Percentiles rank a stretch among this genome's conserved stretches.
phyloP scores from a whole-genome alignment of 306 rosid species.

The Lagenaria siceraria region DNA sequence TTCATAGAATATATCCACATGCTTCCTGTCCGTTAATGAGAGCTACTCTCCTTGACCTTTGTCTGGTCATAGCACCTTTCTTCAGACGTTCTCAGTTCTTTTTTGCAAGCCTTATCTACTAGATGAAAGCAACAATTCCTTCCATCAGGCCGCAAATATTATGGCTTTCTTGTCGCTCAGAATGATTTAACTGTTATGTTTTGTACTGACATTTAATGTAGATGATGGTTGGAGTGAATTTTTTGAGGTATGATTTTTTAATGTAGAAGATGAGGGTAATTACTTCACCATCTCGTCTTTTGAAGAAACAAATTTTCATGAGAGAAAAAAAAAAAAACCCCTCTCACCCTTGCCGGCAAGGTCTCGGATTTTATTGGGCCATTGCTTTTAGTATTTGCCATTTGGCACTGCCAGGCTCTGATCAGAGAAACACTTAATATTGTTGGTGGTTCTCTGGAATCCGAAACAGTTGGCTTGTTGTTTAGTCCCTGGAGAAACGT shows the following conservation, averaged over 20 bases:
- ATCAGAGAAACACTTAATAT: not conserved
- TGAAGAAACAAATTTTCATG: not conserved
- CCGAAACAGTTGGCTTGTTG: not conserved
- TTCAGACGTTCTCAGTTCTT: not conserved
- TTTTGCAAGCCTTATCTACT: not conserved
- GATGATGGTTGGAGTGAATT: not conserved
- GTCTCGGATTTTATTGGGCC: not conserved
- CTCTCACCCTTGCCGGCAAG: not conserved
- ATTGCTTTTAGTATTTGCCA: not conserved
- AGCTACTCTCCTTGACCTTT: not conserved
- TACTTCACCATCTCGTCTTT: not conserved
- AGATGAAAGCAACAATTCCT: not conserved
- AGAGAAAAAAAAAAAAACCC: not conserved
- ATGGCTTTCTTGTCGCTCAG: not conserved
- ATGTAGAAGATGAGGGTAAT: not conserved
- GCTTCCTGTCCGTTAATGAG: not conserved
- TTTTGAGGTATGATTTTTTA: too few species aligned
- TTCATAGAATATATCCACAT: not conserved
- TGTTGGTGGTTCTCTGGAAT: not conserved
- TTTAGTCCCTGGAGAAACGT: not conserved
- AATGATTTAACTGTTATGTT: not conserved
- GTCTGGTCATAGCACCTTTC: not conserved
- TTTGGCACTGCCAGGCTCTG: not conserved
- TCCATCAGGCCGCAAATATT: not conserved
- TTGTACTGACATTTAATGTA: not conserved